phyloP scores from a whole-genome alignment of 371 early-diverging fungal species.

The Mucor indicus region DNA sequence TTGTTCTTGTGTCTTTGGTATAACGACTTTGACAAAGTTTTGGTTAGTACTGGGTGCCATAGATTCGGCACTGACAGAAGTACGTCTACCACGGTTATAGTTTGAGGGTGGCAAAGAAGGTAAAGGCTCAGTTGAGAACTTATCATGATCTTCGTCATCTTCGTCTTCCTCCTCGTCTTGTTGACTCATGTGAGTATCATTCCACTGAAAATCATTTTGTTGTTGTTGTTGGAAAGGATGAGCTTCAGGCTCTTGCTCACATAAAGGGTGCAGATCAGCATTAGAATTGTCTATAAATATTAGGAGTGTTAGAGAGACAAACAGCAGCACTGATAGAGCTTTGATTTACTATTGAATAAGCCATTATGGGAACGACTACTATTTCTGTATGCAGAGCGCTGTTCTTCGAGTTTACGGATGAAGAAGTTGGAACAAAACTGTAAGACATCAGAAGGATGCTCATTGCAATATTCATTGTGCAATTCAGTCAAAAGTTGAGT shows the following conservation, averaged over 20 bases:
- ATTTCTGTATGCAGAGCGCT: conserved; percentile 46
- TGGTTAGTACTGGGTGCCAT: conserved; percentile 86
- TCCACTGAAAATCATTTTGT: no score
- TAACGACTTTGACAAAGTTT: no score
- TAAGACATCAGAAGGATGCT: conserved; percentile 72
- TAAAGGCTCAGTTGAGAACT: conserved; percentile 41
- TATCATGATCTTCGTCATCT: conserved; percentile 26
- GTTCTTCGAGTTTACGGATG: conserved; percentile 70
- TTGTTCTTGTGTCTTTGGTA: conserved; percentile 82
- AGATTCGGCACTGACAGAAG: conserved; percentile 92
- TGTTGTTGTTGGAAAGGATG: no score
- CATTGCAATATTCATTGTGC: conserved; percentile 34
- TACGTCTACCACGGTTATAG: conserved; percentile 75
- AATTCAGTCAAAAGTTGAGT: conserved; percentile 41
- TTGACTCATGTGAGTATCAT: conserved; percentile 35
- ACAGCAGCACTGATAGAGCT: no score
- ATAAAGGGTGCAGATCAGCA: conserved; percentile 25
- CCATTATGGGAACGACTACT: no score
- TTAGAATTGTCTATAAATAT: no score
- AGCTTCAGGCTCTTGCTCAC: no score
- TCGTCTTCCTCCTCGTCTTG: conserved; percentile 59
- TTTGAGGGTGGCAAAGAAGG: conserved; percentile 29
- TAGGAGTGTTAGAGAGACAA: no score
- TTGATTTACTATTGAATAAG: no score
- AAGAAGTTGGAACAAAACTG: conserved; percentile 93